Evolutionary conservation across 768 basidiomycete genomes (phyloP).

Genomic region (Cubamyces lactineus): DNA sequence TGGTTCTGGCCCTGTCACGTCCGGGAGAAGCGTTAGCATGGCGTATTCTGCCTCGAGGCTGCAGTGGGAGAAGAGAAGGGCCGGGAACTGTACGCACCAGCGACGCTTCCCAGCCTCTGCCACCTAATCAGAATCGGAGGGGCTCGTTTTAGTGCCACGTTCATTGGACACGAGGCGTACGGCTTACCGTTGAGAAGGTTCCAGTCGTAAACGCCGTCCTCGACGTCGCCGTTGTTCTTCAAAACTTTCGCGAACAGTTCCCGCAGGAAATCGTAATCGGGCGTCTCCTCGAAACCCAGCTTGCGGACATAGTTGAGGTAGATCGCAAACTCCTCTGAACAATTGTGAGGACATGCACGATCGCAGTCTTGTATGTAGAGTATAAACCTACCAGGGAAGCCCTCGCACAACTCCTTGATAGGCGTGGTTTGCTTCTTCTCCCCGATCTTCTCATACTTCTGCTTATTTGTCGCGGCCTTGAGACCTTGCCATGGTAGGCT

Average conservation of each 20-base stretch:
- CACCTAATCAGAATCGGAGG: slow-evolving; percentile 49
- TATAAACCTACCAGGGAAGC: slow-evolving; percentile 76
- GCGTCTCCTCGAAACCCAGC: slow-evolving; percentile 98
- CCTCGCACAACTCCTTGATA: slow-evolving; percentile 96
- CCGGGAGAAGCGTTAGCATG: slow-evolving; percentile 8
- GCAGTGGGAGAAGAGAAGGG: neutral
- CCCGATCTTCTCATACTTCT: slow-evolving; percentile 99
- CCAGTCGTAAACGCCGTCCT: slow-evolving; percentile 97
- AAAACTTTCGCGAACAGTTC: slow-evolving; percentile 94
- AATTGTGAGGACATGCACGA: slow-evolving; percentile 9
- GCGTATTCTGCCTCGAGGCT: slow-evolving; percentile 6
- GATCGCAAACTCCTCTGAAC: slow-evolving; percentile 93
- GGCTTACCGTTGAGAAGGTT: slow-evolving; percentile 80
- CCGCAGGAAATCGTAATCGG: slow-evolving; percentile 97
- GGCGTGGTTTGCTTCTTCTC: slow-evolving; percentile 99
- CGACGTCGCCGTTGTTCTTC: slow-evolving; percentile 87
- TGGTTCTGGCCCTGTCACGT: slow-evolving; percentile 59
- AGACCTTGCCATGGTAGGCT: slow-evolving; percentile 99
- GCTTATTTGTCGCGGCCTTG: slow-evolving; percentile 99
- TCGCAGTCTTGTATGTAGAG: neutral
- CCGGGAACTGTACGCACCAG: slow-evolving; percentile 50
- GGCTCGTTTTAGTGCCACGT: slow-evolving; percentile 11
- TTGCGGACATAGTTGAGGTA: slow-evolving; percentile 99
- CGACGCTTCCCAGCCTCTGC: slow-evolving; percentile 92
- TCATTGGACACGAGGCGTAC: neutral